Evolutionary conservation across 768 basidiomycete species (phyloP).

Genomic region (Auricularia auricula-judae): DNA sequence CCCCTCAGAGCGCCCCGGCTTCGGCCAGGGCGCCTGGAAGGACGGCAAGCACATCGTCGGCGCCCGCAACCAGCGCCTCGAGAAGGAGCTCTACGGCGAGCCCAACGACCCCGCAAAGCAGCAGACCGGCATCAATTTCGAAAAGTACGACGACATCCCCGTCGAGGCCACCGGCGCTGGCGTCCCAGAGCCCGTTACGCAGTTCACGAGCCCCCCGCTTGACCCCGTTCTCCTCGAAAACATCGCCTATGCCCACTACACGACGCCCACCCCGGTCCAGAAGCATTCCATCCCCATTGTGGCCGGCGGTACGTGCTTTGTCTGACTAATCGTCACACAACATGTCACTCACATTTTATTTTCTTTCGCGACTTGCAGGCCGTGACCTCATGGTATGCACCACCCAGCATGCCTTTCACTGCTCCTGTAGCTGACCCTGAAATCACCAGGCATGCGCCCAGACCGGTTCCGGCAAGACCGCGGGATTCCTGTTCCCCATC

Average conservation of each 20-base stretch:
- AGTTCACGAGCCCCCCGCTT: conserved; percentile 81
- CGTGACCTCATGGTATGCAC: not conserved
- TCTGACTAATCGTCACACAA: not conserved
- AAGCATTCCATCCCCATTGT: conserved; percentile 99
- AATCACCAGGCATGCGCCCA: conserved; percentile 30
- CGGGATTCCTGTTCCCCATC: conserved; percentile 98
- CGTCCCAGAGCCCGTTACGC: conserved; percentile 88
- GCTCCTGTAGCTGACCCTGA: not conserved
- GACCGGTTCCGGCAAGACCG: conserved; percentile 99
- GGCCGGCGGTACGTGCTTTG: conserved; percentile 45
- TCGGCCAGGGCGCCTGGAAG: conserved; percentile 58
- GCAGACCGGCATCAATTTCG: conserved; percentile 98
- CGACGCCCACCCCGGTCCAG: conserved; percentile 95
- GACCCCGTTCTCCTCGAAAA: conserved; percentile 93
- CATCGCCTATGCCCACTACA: conserved; percentile 85
- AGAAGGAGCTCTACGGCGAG: conserved; percentile 95
- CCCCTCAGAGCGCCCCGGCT: conserved; percentile 5
- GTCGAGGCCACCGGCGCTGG: conserved; percentile 95
- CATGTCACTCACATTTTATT: not conserved
- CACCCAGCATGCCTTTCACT: not conserved
- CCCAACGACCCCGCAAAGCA: conserved; percentile 75
- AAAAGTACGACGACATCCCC: conserved; percentile 99
- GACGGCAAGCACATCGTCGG: conserved; percentile 85
- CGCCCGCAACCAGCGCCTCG: conserved; percentile 71
- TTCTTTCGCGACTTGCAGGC: not conserved